Conservation (phyloP, 2,329 filamentous ascomycete species). For the Lachnellula subtilissima region DNA sequence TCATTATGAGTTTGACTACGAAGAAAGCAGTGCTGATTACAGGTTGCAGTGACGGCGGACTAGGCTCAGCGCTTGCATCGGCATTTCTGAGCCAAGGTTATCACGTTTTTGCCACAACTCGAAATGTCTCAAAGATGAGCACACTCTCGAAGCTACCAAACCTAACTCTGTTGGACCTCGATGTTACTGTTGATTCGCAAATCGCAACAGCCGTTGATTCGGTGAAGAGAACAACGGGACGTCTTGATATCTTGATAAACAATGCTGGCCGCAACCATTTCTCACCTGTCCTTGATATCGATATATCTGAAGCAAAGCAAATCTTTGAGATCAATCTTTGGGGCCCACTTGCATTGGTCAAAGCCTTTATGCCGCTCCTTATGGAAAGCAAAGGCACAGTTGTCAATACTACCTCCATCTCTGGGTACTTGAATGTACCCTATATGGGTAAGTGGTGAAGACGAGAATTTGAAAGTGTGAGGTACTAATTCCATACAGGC, state of each 20-base stretch:
- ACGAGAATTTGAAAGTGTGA: neutral
- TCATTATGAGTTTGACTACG: neutral
- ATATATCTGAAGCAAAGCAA: conserved; percentile 22
- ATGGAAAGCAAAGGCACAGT: conserved; percentile 33
- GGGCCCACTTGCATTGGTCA: conserved; percentile 25
- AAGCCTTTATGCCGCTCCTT: conserved; percentile 24
- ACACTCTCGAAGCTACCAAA: conserved; percentile 23
- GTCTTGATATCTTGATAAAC: conserved; percentile 39
- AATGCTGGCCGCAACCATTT: conserved; percentile 33
- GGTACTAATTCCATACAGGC: neutral
- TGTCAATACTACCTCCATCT: conserved; percentile 37
- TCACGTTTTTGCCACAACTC: conserved; percentile 36
- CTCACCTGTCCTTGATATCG: conserved; percentile 31
- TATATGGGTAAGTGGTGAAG: neutral
- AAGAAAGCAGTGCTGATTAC: conserved; percentile 31
- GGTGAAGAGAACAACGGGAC: conserved; percentile 31
- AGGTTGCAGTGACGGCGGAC: conserved; percentile 34
- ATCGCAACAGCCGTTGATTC: conserved; percentile 31
- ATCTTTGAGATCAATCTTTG: conserved; percentile 31
- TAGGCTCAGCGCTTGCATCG: conserved; percentile 35
- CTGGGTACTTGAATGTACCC: conserved; percentile 1
- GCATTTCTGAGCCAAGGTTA: conserved; percentile 33
- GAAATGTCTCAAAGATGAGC: conserved; percentile 31
- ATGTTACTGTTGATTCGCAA: conserved; percentile 35
- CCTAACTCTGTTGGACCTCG: conserved; percentile 31